Evolutionary conservation across 2,329 filamentous ascomycete species (phyloP), one percentile per base, ranked within the genome.

Genomic region (Kalaharituber pfeilii): DNA sequence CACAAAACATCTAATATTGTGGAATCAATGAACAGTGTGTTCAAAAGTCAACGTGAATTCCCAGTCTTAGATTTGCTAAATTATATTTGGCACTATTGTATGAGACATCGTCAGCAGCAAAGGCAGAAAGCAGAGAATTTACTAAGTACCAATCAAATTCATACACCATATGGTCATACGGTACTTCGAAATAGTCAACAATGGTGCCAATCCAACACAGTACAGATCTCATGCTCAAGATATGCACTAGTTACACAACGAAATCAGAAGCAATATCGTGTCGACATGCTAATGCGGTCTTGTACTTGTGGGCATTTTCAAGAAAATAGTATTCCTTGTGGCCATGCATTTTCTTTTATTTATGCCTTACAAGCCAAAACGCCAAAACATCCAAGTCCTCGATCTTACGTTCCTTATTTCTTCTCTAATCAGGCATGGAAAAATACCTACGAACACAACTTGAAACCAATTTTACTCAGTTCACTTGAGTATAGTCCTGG

Each of bases 1-100:
- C 49, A 57, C 24, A 29, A 15, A 13, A 55, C 53, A 24, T 57
- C 52, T 15, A 57, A 57, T 28, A 55, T 57, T 22, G 33, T 52
- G 8, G 47, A 57, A 36, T 57, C 55, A n/a, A 27, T 52, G 11
- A 54, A 52, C 22, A n/a, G 2, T 22, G 20, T 28, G 8, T 28
- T 50, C 25, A 6, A n/a, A 13, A 13, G 18, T 9, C 9, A 53
- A 2, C 20, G 53, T 28, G n/a, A 25, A 18, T 22, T 44, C 13
- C 22, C 30, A n/a, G 47, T 55, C 25, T 26, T 57, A n/a, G 30
- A 56, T 27, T 18, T 57, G 7, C 30, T 56, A 2, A 51, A 53
- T 9, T 29, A 29, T 15, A 57, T 57, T 36, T 55, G 50, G 53
- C 26, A 56, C 30, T 44, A 33, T 11, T 24, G 33, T 13, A 56